Base-by-base conservation (phyloP, 2,329 filamentous ascomycete species). In the Colletotrichum sojae region DNA sequence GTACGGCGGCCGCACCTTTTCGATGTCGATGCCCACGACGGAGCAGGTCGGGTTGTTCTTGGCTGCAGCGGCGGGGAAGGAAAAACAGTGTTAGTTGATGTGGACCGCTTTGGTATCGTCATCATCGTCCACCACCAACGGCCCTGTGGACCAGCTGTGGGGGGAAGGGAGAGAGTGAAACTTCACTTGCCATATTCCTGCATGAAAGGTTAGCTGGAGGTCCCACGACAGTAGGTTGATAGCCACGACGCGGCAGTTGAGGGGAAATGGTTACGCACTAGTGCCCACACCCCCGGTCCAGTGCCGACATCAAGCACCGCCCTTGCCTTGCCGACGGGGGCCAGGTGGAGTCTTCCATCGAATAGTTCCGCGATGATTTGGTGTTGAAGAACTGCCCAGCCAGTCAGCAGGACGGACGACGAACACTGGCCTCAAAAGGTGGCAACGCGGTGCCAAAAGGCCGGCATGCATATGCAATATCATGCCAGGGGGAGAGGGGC, bases 21-120 rank as follows among this genome's bases (percentile, higher is more conserved):
- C 78, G 20, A 79, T 69, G 55, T 78, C 77, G 54, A 78, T 72
- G 13, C 77, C 77, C 36, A 79, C 43, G 1, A 79, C 74, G 5
- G 73, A 70, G 22, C 73, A 73, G 18, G 71, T 70, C 6, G 76
- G 76, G 36, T 77, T 73, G 31, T 55, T 66, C 68, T 74, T 65
- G 64, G 74, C 76, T 74, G 31, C 31, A 36, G 16, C 22, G 27
- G 40, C 12, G 12, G 58, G 36, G 43, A 45, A 46, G 40, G 4
- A 25, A 25, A 25, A 25, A 25, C 22, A 10, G 25, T 40, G 39
- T 18, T 22, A 22, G 27, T 68, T 53, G 53, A 48, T n/a, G 36
- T 65, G 53, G 36, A 25, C 27, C n/a, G 18, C 22, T 16, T n/a
- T n/a, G 3, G 31, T 36, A 36, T 36, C 31, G 31, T 36, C n/a